phyloP scores from a whole-genome alignment of 176 grass and related monocot genomes.

The Coix lacrymajobi region DNA sequence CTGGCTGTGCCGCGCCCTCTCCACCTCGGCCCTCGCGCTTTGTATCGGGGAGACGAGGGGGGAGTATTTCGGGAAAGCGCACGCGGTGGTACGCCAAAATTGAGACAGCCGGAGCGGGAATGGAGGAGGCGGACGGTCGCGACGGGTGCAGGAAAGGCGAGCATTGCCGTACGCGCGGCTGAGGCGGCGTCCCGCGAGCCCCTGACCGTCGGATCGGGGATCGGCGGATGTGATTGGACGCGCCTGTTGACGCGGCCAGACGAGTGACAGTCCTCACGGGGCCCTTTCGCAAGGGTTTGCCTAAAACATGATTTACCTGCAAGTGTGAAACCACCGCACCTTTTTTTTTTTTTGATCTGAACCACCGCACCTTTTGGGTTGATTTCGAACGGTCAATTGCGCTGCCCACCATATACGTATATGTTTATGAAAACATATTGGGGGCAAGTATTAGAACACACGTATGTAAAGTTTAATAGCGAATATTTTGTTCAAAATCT shows the following conservation, averaged over 20 bases:
- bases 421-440: neutral
- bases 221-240: neutral
- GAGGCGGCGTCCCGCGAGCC: neutral
- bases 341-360: too few species aligned
- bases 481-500: neutral
- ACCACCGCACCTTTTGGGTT: neutral
- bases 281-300: neutral
- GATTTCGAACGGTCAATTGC: neutral
- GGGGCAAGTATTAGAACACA: neutral
- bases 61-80: conserved; percentile 40
- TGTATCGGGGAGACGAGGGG: conserved; percentile 4
- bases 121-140: conserved; percentile 19
- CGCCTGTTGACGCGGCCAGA: neutral
- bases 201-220: neutral
- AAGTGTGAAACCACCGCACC: neutral
- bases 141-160: conserved; percentile 11
- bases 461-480: neutral
- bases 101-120: conserved; percentile 29
- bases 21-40: neutral
- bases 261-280: neutral
- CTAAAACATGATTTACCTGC: neutral
- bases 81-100: conserved; percentile 22
- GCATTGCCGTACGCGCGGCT: neutral
- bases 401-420: neutral
- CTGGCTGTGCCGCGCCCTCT: neutral